Percentiles rank a stretch among this genome's conserved stretches.
Evolutionary conservation across 257 asterid species (phyloP).

Genomic region (Solanum rostratum): DNA sequence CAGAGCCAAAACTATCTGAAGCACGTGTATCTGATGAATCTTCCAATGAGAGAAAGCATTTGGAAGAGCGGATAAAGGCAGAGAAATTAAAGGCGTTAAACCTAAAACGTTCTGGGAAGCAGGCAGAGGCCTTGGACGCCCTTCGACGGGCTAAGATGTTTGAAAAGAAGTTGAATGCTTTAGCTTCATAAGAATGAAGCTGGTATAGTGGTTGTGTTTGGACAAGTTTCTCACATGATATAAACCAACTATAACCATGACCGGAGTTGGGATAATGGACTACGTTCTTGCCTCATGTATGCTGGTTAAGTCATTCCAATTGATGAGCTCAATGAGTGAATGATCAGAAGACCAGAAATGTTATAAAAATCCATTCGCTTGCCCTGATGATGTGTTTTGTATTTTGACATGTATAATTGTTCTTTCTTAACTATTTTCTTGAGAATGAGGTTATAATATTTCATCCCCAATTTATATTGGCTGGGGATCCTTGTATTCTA

Average conservation of each 20-base stretch:
- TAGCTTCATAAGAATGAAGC: constrained; percentile 20
- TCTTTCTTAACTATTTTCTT: neutral
- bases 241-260: neutral
- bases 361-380: neutral
- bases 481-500: neutral
- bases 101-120: constrained; percentile 83
- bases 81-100: constrained; percentile 77
- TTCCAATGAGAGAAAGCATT: constrained; percentile 36
- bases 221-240: neutral
- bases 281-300: neutral
- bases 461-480: neutral
- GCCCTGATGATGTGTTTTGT: neutral
- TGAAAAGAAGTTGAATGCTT: constrained; percentile 70
- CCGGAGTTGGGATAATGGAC: neutral
- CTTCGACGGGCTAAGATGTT: constrained; percentile 58
- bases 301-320: neutral
- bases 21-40: constrained; percentile 11
- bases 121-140: constrained; percentile 77
- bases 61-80: constrained; percentile 50
- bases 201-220: neutral
- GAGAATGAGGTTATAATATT: neutral
- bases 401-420: neutral
- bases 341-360: neutral
- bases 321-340: neutral
- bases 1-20: constrained; percentile 14